phyloP scores from a whole-genome alignment of 352 stramenopile genomes.

The Phytophthora quininea region DNA sequence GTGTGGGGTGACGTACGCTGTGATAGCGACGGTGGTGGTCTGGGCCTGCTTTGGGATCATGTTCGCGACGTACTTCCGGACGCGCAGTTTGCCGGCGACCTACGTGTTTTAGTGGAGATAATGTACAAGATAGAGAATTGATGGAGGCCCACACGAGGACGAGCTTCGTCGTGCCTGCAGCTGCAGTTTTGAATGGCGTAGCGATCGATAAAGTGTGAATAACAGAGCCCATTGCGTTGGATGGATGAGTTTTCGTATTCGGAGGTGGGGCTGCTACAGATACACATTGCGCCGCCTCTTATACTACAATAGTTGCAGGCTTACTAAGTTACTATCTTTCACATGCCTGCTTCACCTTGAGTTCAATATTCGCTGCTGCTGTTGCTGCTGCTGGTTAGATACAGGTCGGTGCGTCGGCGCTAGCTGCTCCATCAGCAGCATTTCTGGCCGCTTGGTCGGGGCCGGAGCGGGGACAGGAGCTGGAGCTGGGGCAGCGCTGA shows the following conservation, averaged over 20 bases:
- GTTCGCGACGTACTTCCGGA: conserved; percentile 26
- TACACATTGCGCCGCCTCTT: conserved; percentile 35
- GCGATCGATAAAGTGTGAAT: too few relatives aligned
- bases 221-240: not conserved
- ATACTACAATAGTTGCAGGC: conserved; percentile 44
- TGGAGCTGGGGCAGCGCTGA: not conserved
- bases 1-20: conserved; percentile 50
- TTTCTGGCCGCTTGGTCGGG: conserved; percentile 38
- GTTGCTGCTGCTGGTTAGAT: conserved; percentile 33
- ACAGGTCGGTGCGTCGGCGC: conserved; percentile 30
- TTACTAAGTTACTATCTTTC: conserved; percentile 50
- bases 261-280: conserved; percentile 26
- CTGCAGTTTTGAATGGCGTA: too few relatives aligned
- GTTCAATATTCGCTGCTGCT: conserved; percentile 45
- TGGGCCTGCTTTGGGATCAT: conserved; percentile 46
- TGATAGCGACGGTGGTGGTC: conserved; percentile 55
- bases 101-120: conserved; percentile 1
- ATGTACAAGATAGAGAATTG: too few relatives aligned
- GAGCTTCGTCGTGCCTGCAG: too few relatives aligned
- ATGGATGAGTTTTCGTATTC: conserved; percentile 30
- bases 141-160: too few relatives aligned
- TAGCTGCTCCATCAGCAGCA: conserved; percentile 45
- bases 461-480: conserved; percentile 10
- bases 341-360: conserved; percentile 45
- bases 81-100: conserved; percentile 6